Conservation (phyloP, 192 early-diverging fungal species). For the Coemansia sp. region DNA sequence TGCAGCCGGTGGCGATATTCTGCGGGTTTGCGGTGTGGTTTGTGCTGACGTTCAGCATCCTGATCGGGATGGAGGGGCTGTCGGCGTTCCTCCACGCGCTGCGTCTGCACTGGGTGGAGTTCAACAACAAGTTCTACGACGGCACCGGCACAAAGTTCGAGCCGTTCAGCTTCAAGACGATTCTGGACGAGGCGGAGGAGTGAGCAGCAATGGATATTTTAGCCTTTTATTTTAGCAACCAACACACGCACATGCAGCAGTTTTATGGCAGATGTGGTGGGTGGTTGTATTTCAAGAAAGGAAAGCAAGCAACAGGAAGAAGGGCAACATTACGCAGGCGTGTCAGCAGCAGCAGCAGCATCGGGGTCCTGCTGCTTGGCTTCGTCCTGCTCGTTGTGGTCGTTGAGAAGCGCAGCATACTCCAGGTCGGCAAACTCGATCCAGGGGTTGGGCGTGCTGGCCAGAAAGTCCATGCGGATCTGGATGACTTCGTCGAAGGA, state of each 20-base stretch:
- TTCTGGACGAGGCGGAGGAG: constrained; percentile 49
- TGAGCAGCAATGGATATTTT: neutral
- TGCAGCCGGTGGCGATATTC: constrained; percentile 71
- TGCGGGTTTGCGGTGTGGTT: constrained; percentile 91
- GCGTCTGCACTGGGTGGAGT: constrained; percentile 98
- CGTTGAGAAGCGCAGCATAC: constrained; percentile 50
- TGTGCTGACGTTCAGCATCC: constrained; percentile 70
- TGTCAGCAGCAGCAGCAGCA: neutral
- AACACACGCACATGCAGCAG: too few species aligned
- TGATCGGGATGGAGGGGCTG: constrained; percentile 85
- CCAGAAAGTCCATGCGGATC: constrained; percentile 50
- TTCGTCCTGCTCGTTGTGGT: constrained; percentile 36
- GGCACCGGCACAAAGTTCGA: constrained; percentile 87
- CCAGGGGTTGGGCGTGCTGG: constrained; percentile 51
- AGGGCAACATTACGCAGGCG: neutral
- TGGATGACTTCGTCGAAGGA: constrained; percentile 48
- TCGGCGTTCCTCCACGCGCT: constrained; percentile 88
- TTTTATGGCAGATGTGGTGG: too few species aligned
- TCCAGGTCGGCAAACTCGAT: constrained; percentile 55
- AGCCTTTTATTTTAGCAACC: too few species aligned
- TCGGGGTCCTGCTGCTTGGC: neutral
- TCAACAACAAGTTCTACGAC: constrained; percentile 96
- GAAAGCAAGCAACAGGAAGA: too few species aligned
- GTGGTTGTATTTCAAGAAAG: too few species aligned
- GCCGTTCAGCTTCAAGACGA: constrained; percentile 80